These are phyloP conservation scores for Ophiostoma quercus DNA, from an alignment of 2,329 filamentous ascomycete genomes.

Conservation along the genomic window DNA sequence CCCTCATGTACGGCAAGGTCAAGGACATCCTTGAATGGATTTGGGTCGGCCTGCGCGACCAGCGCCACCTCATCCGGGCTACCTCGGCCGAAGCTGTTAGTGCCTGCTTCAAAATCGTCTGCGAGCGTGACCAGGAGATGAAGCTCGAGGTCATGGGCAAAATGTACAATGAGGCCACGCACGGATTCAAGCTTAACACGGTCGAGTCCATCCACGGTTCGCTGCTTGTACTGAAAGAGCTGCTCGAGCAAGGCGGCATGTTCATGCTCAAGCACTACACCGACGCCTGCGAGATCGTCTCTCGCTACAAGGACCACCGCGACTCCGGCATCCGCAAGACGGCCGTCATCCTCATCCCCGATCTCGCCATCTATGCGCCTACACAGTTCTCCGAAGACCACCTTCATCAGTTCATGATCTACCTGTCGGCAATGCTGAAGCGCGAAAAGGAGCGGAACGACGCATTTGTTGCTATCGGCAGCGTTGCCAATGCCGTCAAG, in stretches of 20 bases:
- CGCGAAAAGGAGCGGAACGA: slow-evolving; percentile 91
- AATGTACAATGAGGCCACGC: slow-evolving; percentile 80
- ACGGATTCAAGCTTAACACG: slow-evolving; percentile 72
- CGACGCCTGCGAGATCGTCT: slow-evolving; percentile 86
- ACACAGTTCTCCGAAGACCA: slow-evolving; percentile 82
- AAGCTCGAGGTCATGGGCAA: slow-evolving; percentile 83
- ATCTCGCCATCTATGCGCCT: slow-evolving; percentile 87
- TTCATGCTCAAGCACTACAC: slow-evolving; percentile 96
- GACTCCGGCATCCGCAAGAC: slow-evolving; percentile 84
- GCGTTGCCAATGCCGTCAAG: slow-evolving; percentile 92
- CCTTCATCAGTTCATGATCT: slow-evolving; percentile 94
- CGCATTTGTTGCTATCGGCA: slow-evolving; percentile 91
- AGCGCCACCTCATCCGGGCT: slow-evolving; percentile 83
- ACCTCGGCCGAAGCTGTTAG: slow-evolving; percentile 90
- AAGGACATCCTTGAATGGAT: slow-evolving; percentile 93
- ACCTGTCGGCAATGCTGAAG: slow-evolving; percentile 87
- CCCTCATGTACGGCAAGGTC: slow-evolving; percentile 91
- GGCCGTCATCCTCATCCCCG: slow-evolving; percentile 84
- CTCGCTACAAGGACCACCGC: slow-evolving; percentile 86
- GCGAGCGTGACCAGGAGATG: slow-evolving; percentile 83
- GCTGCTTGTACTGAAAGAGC: slow-evolving; percentile 82
- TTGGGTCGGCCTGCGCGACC: slow-evolving; percentile 88
- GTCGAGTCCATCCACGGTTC: slow-evolving; percentile 93
- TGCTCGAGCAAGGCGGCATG: slow-evolving; percentile 93
- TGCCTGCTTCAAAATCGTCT: slow-evolving; percentile 92